A percentile compares a stretch with the other conserved stretches of the same genome.
These are phyloP conservation scores for Scedosporium aurantiacum DNA, from an alignment of 2,329 filamentous ascomycete genomes.

Conservation along the genomic window DNA sequence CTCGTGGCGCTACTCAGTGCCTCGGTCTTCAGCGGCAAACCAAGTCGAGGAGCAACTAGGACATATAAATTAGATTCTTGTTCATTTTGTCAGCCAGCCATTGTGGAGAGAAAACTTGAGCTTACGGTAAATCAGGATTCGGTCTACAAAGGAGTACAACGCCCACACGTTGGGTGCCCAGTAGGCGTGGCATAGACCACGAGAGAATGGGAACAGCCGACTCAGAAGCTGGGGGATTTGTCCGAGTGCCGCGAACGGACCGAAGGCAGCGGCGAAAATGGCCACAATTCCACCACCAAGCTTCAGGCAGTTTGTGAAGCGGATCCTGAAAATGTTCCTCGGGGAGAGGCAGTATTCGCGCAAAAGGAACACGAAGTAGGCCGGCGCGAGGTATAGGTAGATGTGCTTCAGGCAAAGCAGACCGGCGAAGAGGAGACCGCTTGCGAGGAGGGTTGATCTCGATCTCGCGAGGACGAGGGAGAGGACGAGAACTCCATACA, in stretches of 20 bases:
- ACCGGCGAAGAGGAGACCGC: conserved; percentile 72
- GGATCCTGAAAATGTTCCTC: conserved; percentile 63
- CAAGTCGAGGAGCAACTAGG: conserved; percentile 69
- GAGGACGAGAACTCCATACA: conserved; percentile 82
- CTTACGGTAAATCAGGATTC: conserved; percentile 70
- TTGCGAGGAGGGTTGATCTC: conserved; percentile 61
- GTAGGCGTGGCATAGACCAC: conserved; percentile 92
- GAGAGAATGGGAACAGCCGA: conserved; percentile 84
- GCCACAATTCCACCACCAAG: conserved; percentile 61
- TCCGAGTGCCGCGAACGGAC: conserved; percentile 70
- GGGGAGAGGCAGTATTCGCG: conserved; percentile 77
- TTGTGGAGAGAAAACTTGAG: conserved; percentile 6
- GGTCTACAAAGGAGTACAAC: conserved; percentile 84
- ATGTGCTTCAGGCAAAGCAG: conserved; percentile 96
- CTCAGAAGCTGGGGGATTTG: conserved; percentile 77
- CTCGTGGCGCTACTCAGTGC: conserved; percentile 84
- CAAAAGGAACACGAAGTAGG: conserved; percentile 91
- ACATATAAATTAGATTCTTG: conserved; percentile 9
- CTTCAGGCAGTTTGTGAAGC: conserved; percentile 71
- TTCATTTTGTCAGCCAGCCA: not conserved
- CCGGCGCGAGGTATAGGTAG: conserved; percentile 89
- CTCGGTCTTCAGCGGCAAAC: conserved; percentile 58
- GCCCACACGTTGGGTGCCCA: conserved; percentile 98
- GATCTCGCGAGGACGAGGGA: conserved; percentile 76
- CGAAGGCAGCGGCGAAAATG: conserved; percentile 74